Percentiles rank a stretch among this genome's conserved stretches.
Conservation (phyloP, 768 basidiomycete species). For the Amanita polypyramis region DNA sequence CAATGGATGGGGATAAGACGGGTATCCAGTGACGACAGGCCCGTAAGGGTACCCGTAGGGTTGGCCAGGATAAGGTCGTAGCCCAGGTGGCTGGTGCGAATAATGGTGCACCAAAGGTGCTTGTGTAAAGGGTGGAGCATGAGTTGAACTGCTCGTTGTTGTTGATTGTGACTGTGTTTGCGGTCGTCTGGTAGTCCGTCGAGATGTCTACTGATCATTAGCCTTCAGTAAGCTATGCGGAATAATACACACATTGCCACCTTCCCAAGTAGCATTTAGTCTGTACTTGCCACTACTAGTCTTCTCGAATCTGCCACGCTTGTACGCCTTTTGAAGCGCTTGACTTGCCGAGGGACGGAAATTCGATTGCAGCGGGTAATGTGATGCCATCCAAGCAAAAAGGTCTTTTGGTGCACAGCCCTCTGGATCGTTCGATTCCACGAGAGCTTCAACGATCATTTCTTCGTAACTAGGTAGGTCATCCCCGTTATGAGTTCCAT, state of each 20-base stretch:
- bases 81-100: conserved; percentile 11
- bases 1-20: conserved; percentile 15
- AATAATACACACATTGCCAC: conserved; percentile 52
- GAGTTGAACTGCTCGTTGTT: conserved; percentile 18
- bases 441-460: conserved; percentile 79
- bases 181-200: conserved; percentile 70
- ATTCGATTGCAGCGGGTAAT: conserved; percentile 80
- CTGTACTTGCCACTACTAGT: conserved; percentile 63
- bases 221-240: not conserved
- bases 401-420: conserved; percentile 77
- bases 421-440: conserved; percentile 55
- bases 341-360: conserved; percentile 86
- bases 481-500: conserved; percentile 18
- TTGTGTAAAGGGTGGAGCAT: conserved; percentile 51
- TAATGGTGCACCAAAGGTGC: conserved; percentile 35
- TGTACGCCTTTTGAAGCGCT: conserved; percentile 79
- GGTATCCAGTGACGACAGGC: conserved; percentile 12
- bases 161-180: conserved; percentile 39
- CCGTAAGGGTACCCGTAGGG: conserved; percentile 31
- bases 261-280: conserved; percentile 70
- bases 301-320: conserved; percentile 74
- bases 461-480: conserved; percentile 84
- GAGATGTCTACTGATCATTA: conserved; percentile 45
- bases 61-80: conserved; percentile 23
- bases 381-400: conserved; percentile 75